Evolutionary conservation across 2,329 filamentous ascomycete species (phyloP).

Genomic region (Pleurostoma richardsiae): DNA sequence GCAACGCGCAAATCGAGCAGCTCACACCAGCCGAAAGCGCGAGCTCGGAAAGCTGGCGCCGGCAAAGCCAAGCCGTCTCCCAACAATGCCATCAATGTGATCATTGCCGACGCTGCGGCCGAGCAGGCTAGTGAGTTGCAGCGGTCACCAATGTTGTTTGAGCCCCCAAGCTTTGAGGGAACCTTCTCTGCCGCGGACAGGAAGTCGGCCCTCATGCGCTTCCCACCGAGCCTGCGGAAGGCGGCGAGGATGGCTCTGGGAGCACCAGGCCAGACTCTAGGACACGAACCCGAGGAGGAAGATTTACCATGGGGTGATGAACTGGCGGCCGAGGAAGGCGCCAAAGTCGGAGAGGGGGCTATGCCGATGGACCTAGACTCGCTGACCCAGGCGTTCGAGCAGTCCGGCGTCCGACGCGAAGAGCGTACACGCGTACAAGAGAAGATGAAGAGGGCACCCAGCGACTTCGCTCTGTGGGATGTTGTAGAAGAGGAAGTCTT

Average conservation of each 20-base stretch:
- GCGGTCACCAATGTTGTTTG: too few relatives aligned
- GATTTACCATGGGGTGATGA: too few relatives aligned
- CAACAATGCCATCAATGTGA: slow-evolving; percentile 12
- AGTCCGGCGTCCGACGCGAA: slow-evolving; percentile 30
- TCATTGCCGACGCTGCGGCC: slow-evolving; percentile 20
- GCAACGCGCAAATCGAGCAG: slow-evolving; percentile 20
- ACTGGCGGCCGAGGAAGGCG: too few relatives aligned
- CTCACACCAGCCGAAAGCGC: slow-evolving; percentile 1
- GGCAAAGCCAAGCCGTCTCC: too few relatives aligned
- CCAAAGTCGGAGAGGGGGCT: too few relatives aligned
- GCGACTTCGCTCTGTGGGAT: slow-evolving; percentile 63
- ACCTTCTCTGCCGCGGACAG: slow-evolving; percentile 20
- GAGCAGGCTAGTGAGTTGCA: neutral
- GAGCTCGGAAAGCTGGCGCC: slow-evolving; percentile 1
- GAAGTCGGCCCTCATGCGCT: slow-evolving; percentile 28
- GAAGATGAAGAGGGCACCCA: slow-evolving; percentile 45
- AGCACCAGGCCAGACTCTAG: too few relatives aligned
- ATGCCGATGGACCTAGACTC: slow-evolving; percentile 16
- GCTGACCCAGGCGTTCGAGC: slow-evolving; percentile 25
- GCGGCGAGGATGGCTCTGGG: slow-evolving; percentile 33
- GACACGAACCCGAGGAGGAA: too few relatives aligned
- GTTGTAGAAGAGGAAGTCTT: slow-evolving; percentile 65
- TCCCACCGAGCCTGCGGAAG: slow-evolving; percentile 31
- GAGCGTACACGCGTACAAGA: slow-evolving; percentile 35
- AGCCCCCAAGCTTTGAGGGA: slow-evolving; percentile 4